Conservation (phyloP, 192 early-diverging fungal species). For the Coemansia sp. region DNA sequence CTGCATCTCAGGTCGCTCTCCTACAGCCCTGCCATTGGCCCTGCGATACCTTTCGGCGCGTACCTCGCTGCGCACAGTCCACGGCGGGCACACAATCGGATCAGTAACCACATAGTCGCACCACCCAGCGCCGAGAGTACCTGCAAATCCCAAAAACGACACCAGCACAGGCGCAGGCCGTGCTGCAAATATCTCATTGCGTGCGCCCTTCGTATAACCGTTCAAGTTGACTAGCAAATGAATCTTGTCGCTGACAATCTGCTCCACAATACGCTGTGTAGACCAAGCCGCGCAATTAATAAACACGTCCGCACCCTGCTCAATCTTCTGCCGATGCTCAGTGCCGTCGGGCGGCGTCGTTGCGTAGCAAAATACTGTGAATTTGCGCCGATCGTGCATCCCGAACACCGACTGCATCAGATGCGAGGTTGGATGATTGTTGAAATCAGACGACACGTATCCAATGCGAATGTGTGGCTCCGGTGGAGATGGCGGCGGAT, state of each 20-base stretch:
- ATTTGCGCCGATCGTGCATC: constrained; percentile 74
- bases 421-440: constrained; percentile 89
- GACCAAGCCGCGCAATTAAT: constrained; percentile 73
- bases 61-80: constrained; percentile 63
- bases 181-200: constrained; percentile 92
- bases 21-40: background rate
- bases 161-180: constrained; percentile 86
- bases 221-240: constrained; percentile 92
- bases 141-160: constrained; percentile 91
- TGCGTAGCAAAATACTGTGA: constrained; percentile 80
- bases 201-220: constrained; percentile 95
- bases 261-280: constrained; percentile 73
- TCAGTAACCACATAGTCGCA: constrained; percentile 81
- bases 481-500: constrained; percentile 71
- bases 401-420: constrained; percentile 95
- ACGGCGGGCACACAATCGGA: constrained; percentile 70
- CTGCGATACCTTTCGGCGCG: constrained; percentile 44
- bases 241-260: constrained; percentile 71
- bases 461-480: constrained; percentile 75
- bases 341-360: constrained; percentile 77
- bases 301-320: constrained; percentile 75
- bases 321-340: constrained; percentile 77
- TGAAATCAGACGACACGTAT: constrained; percentile 91
- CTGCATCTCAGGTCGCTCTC: constrained; percentile 28
- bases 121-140: constrained; percentile 85